Conservation (phyloP, 1,284 basidiomycete species). For the Sutorius eximius region DNA sequence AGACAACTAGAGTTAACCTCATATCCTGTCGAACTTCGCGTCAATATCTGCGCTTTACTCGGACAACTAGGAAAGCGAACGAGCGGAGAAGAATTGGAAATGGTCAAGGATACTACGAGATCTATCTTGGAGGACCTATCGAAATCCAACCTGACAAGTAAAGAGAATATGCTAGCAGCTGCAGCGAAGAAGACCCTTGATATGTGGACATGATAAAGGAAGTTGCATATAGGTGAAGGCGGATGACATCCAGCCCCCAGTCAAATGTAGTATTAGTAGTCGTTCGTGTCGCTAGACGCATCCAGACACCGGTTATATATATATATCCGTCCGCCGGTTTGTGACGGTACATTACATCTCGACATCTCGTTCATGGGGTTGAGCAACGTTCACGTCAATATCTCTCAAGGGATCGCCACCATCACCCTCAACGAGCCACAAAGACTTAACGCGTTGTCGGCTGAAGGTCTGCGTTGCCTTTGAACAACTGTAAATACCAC, state of each 20-base stretch:
- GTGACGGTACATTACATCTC: too few relatives aligned
- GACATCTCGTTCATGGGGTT: constrained; percentile 16
- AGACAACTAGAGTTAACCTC: constrained; percentile 39
- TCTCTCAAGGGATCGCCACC: constrained; percentile 63
- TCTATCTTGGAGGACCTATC: constrained; percentile 54
- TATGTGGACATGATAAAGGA: constrained; percentile 38
- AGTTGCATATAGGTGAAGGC: neutral
- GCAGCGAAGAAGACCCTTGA: constrained; percentile 47
- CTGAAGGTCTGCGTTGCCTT: constrained; percentile 44
- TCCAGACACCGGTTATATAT: too few relatives aligned
- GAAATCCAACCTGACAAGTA: constrained; percentile 34
- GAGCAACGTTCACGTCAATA: constrained; percentile 46
- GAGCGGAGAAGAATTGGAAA: constrained; percentile 46
- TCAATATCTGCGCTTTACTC: constrained; percentile 71
- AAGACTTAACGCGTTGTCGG: constrained; percentile 59
- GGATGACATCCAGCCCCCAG: neutral
- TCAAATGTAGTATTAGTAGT: constrained; percentile 5
- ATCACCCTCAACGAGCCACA: constrained; percentile 64
- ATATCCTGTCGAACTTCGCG: constrained; percentile 67
- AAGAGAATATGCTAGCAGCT: constrained; percentile 47
- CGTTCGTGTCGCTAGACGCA: neutral
- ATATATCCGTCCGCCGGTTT: too few relatives aligned
- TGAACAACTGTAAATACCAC: neutral
- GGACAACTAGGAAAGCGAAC: constrained; percentile 58
- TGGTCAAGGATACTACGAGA: constrained; percentile 49